Evolutionary conservation across 495 filamentous ascomycete species (phyloP).

Genomic region (Penicillium desertorum): DNA sequence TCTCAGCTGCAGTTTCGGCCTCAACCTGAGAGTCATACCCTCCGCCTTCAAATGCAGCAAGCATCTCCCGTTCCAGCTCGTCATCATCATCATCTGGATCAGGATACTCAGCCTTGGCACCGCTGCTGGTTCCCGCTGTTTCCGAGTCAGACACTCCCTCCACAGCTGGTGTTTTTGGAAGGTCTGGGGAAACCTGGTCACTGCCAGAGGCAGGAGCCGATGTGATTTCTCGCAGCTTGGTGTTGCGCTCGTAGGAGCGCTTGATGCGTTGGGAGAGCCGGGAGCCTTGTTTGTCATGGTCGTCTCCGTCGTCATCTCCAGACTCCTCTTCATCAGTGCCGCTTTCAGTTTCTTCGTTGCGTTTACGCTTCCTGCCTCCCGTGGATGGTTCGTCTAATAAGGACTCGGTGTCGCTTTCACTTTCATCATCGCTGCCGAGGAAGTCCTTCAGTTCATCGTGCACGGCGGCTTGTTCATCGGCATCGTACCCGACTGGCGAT

Average conservation of each 20-base stretch:
- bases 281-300: conserved; percentile 40
- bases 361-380: conserved; percentile 44
- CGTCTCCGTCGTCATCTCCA: conserved; percentile 31
- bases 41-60: conserved; percentile 62
- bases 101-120: conserved; percentile 20
- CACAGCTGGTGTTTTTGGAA: conserved; percentile 54
- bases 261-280: conserved; percentile 50
- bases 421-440: conserved; percentile 64
- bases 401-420: conserved; percentile 47
- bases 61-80: conserved; percentile 64
- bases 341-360: conserved; percentile 35
- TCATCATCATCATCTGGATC: conserved; percentile 55
- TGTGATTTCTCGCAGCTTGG: conserved; percentile 47
- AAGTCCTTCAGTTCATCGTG: conserved; percentile 80
- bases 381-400: conserved; percentile 30
- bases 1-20: conserved; percentile 30
- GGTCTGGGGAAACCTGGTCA: conserved; percentile 38
- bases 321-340: conserved; percentile 33
- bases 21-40: conserved; percentile 39
- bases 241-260: conserved; percentile 49
- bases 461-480: conserved; percentile 49
- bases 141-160: conserved; percentile 42
- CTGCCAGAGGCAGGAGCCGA: conserved; percentile 36
- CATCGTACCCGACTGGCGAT: conserved; percentile 44
- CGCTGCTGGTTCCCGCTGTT: conserved; percentile 16